These are phyloP conservation scores for Fragaria vesca DNA, from an alignment of 306 rosid genomes.

Conservation along the genomic window DNA sequence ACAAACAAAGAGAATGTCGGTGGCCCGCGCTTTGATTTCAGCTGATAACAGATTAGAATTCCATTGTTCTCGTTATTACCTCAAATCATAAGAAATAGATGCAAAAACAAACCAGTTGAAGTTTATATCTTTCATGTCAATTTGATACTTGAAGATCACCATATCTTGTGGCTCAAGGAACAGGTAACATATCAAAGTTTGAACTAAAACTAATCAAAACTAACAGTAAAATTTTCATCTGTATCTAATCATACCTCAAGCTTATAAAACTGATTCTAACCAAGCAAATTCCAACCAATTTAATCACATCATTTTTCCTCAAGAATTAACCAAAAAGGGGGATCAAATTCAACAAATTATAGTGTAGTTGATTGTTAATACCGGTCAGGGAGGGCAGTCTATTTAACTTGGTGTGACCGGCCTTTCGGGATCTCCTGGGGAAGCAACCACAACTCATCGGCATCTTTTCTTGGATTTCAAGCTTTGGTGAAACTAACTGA, in stretches of 20 bases:
- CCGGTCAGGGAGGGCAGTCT: conserved; percentile 22
- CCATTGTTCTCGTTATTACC: neutral
- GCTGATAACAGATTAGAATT: neutral
- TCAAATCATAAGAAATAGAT: neutral
- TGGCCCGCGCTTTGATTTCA: neutral
- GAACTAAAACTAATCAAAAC: neutral
- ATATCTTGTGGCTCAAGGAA: neutral
- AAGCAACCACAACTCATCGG: conserved; percentile 44
- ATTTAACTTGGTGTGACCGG: conserved; percentile 19
- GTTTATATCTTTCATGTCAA: neutral
- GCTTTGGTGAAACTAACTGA: neutral
- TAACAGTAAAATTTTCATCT: neutral
- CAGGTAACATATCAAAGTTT: neutral
- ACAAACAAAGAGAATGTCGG: too few relatives aligned
- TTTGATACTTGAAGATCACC: neutral
- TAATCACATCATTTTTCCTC: neutral
- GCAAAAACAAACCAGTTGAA: neutral
- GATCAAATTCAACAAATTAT: conserved; percentile 13
- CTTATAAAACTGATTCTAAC: neutral
- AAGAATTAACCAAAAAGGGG: neutral
- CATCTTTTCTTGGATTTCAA: neutral
- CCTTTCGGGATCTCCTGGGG: conserved; percentile 24
- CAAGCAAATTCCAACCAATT: neutral
- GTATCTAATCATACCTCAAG: neutral
- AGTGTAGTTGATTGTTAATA: conserved; percentile 12